Percentiles rank a stretch among this genome's conserved stretches.
These are phyloP conservation scores for Coniochaeta ligniaria DNA, from an alignment of 2,329 filamentous ascomycete species.

Conservation along the genomic window DNA sequence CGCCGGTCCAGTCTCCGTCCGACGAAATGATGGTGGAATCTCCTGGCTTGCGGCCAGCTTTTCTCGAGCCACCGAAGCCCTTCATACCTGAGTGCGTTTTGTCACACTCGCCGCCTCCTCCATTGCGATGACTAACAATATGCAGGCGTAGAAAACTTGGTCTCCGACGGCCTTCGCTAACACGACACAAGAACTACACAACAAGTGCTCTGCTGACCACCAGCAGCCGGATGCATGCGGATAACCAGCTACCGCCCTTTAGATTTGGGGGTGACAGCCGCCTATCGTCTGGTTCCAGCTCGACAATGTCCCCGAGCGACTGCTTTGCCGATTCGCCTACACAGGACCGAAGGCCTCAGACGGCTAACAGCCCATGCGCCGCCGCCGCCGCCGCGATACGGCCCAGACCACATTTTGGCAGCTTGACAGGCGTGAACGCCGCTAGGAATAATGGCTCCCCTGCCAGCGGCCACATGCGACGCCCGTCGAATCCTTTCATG, in stretches of 20 bases:
- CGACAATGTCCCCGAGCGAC: constrained; percentile 65
- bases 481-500: constrained; percentile 62
- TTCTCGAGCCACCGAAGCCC: constrained; percentile 41
- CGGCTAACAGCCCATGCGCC: constrained; percentile 51
- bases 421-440: constrained; percentile 39
- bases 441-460: constrained; percentile 72
- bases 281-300: constrained; percentile 20
- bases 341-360: constrained; percentile 56
- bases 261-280: constrained; percentile 54
- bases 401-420: constrained; percentile 57
- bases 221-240: constrained; percentile 46
- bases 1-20: constrained; percentile 45
- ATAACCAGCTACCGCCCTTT: constrained; percentile 65
- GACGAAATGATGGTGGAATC: constrained; percentile 50
- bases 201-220: constrained; percentile 51
- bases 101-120: neutral
- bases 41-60: constrained; percentile 41
- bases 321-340: constrained; percentile 77
- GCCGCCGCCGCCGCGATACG: constrained; percentile 40
- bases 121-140: neutral
- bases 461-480: constrained; percentile 61
- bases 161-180: constrained; percentile 66
- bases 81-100: constrained; percentile 44
- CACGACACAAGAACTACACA: constrained; percentile 67
- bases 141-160: constrained; percentile 59